phyloP scores from a whole-genome alignment of 1,284 basidiomycete genomes.

The Trichosporon coremiiforme region DNA sequence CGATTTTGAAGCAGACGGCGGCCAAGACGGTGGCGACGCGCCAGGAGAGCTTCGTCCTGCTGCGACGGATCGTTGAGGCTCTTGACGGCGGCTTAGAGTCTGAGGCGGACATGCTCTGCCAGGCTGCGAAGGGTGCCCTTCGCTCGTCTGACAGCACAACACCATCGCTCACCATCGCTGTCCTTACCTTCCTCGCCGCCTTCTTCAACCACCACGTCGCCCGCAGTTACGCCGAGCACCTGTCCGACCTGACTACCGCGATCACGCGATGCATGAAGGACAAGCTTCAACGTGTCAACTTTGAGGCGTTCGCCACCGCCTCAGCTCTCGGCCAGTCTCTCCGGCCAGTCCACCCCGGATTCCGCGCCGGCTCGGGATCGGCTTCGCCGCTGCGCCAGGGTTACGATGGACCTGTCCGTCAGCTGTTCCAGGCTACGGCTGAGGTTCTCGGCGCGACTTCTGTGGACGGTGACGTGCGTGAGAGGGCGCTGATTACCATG shows the following conservation, averaged over 20 bases:
- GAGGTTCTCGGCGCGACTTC: slow-evolving; percentile 73
- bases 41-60: slow-evolving; percentile 79
- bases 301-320: slow-evolving; percentile 71
- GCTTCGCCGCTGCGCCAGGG: slow-evolving; percentile 43
- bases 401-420: slow-evolving; percentile 62
- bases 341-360: slow-evolving; percentile 42
- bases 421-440: slow-evolving; percentile 74
- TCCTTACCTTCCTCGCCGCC: slow-evolving; percentile 77
- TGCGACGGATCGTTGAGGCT: slow-evolving; percentile 75
- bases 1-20: slow-evolving; percentile 79
- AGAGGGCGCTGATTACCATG: slow-evolving; percentile 76
- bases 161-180: slow-evolving; percentile 73
- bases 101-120: slow-evolving; percentile 64
- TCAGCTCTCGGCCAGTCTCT: slow-evolving; percentile 58
- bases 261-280: slow-evolving; percentile 69
- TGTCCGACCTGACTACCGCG: slow-evolving; percentile 69
- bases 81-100: slow-evolving; percentile 78
- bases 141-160: slow-evolving; percentile 64
- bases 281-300: slow-evolving; percentile 59
- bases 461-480: slow-evolving; percentile 87
- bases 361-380: slow-evolving; percentile 30
- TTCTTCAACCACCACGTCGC: slow-evolving; percentile 82
- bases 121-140: slow-evolving; percentile 43
- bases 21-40: slow-evolving; percentile 81
- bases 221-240: slow-evolving; percentile 64